Evolutionary conservation across 352 stramenopile species (phyloP), one percentile per base, ranked within the genome.

Genomic region (Phytopythium kandeliae): DNA sequence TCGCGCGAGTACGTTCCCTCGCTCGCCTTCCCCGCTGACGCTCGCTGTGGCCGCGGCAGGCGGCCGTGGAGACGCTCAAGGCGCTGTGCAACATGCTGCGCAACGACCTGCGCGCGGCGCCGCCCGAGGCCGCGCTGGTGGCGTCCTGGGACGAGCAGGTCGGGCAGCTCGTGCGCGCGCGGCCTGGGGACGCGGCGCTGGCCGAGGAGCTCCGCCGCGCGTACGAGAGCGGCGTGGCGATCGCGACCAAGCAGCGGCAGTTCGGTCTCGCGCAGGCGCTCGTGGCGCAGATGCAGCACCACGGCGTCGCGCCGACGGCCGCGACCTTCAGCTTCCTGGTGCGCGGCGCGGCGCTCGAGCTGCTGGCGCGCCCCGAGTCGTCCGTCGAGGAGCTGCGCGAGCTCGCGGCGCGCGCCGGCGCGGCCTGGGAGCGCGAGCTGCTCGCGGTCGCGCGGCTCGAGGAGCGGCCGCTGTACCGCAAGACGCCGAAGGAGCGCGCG

Each of bases 191-290:
- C 3, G 16, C 54, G 2, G n/a, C 54, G 15, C 47, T 84, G 0
- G 34, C 36, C 13, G 42, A 66, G 26, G 64, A 85, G 38, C 51
- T 87, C 28, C 48, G 44, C 24, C 57, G 59, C 6, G 76, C 64
- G 4, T 91, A 89, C 54, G 77, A 88, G 44, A 78, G 66, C 36
- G 79, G 69, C 38, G 64, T 91, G 15, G 77, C 79, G 12, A 86
- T 91, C 51, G 69, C 77, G 16, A 70, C 69, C 49, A 91, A 91
- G 65, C 79, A 91, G 58, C 63, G 66, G 25, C 74, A 91, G 51
- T 84, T 86, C 31, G 52, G 65, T 7, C 38, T 88, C 16, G 73
- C 71, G 9, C 54, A 48, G 22, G 63, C 45, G 19, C 58, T 87
- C 10, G 55, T 67, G 24, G 34, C 60, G 30, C 77, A 89, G 63